Evolutionary conservation across 1,284 basidiomycete genomes (phyloP).

Genomic region (Waitea zeae): DNA sequence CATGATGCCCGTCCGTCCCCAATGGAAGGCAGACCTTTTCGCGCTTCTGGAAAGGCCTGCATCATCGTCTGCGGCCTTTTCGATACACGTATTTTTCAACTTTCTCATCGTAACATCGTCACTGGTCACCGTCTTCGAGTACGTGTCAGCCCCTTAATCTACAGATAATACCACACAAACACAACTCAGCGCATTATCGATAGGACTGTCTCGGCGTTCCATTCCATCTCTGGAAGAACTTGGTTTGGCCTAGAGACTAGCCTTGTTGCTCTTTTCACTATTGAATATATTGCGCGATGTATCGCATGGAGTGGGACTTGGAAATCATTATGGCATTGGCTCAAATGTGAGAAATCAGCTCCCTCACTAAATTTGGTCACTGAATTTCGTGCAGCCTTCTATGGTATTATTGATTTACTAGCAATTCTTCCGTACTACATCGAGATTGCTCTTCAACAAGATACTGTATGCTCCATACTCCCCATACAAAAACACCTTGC

Average conservation of each 20-base stretch:
- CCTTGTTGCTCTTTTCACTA: constrained; percentile 66
- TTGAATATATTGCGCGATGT: constrained; percentile 55
- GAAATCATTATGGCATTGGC: constrained; percentile 41
- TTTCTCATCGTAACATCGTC: constrained; percentile 54
- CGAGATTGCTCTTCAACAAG: constrained; percentile 67
- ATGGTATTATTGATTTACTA: constrained; percentile 69
- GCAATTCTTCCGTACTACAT: constrained; percentile 80
- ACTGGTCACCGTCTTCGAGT: constrained; percentile 66
- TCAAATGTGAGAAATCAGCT: constrained; percentile 40
- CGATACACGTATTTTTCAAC: constrained; percentile 45
- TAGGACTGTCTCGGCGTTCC: constrained; percentile 74
- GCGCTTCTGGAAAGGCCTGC: constrained; percentile 52
- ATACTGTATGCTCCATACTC: constrained; percentile 43
- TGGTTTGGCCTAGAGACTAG: constrained; percentile 75
- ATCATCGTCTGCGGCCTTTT: constrained; percentile 46
- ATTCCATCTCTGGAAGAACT: constrained; percentile 45
- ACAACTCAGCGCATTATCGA: no score
- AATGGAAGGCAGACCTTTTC: constrained; percentile 39
- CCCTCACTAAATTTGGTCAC: constrained; percentile 1
- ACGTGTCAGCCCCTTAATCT: no score
- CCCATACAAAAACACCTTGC: constrained; percentile 1
- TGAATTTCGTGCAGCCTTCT: constrained; percentile 44
- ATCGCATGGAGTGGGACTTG: constrained; percentile 49
- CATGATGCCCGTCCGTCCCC: constrained; percentile 23
- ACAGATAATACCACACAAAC: no score